phyloP scores from a whole-genome alignment of 1,139 yeast genomes.

The Suhomyces yuchorum region DNA sequence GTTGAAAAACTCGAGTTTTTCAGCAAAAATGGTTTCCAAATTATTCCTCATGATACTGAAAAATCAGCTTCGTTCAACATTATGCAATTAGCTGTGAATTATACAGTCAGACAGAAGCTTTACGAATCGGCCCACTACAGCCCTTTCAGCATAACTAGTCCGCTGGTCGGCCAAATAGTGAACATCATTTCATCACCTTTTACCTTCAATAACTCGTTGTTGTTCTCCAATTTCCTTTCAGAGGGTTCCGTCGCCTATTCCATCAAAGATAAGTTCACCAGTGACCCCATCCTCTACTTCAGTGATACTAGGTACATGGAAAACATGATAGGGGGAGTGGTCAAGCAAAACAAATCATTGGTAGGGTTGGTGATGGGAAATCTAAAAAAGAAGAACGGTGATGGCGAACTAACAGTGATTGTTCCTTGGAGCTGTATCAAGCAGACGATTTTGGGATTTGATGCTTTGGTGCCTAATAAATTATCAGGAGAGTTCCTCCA shows the following conservation, averaged over 20 bases:
- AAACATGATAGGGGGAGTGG: conserved; percentile 66
- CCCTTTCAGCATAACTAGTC: neutral
- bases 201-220: conserved; percentile 57
- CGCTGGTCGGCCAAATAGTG: conserved; percentile 19
- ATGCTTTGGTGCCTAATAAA: neutral
- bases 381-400: conserved; percentile 54
- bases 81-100: conserved; percentile 1
- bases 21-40: conserved; percentile 27
- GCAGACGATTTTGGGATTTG: neutral
- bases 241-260: conserved; percentile 48
- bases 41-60: conserved; percentile 31
- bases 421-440: conserved; percentile 46
- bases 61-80: conserved; percentile 3
- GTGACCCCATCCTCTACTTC: conserved; percentile 31
- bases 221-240: conserved; percentile 52
- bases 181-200: conserved; percentile 53
- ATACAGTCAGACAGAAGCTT: conserved; percentile 18
- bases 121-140: conserved; percentile 18
- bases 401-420: conserved; percentile 58
- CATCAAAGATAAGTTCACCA: neutral
- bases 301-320: conserved; percentile 61
- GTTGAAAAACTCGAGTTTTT: conserved; percentile 20
- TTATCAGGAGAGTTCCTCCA: neutral
- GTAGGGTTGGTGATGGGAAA: conserved; percentile 59
- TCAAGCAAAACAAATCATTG: conserved; percentile 12